A percentile compares a stretch with the other conserved stretches of the same genome.
phyloP scores from a whole-genome alignment of 345 rosid species.

The Salix brachista region DNA sequence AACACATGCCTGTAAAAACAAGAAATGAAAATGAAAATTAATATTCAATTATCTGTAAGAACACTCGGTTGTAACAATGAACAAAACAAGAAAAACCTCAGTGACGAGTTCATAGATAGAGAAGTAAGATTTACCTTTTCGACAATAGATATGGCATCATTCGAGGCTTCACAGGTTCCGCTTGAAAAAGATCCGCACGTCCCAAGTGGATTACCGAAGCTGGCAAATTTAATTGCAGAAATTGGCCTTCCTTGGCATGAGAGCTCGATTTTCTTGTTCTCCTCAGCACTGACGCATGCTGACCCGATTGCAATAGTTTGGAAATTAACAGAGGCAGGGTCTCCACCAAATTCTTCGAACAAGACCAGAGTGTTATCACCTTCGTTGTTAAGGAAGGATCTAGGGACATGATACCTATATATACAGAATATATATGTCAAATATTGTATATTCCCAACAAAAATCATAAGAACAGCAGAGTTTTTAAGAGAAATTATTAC shows the following conservation, averaged over 20 bases:
- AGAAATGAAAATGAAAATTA: background rate
- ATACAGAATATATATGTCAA: no score
- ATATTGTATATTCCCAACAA: no score
- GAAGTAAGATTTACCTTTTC: constrained; percentile 5
- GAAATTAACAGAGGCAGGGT: background rate
- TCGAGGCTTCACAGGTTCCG: constrained; percentile 4
- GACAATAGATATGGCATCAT: background rate
- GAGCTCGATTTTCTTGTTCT: background rate
- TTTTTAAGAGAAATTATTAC: background rate
- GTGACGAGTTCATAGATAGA: no score
- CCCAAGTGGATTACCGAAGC: constrained; percentile 13
- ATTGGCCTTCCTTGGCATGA: background rate
- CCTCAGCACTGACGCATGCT: background rate
- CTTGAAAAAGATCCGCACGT: background rate
- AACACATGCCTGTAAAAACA: constrained; percentile 6
- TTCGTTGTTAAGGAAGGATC: constrained; percentile 1
- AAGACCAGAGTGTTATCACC: background rate
- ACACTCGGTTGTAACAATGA: background rate
- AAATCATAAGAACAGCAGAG: background rate
- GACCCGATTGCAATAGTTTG: background rate
- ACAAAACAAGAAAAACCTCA: no score
- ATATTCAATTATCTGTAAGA: background rate
- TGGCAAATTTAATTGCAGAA: constrained; percentile 5
- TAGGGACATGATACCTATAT: constrained; percentile 14
- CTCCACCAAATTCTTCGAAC: constrained; percentile 16